Evolutionary conservation across 2,329 filamentous ascomycete species (phyloP).

Genomic region (Waltergamsia citrina): DNA sequence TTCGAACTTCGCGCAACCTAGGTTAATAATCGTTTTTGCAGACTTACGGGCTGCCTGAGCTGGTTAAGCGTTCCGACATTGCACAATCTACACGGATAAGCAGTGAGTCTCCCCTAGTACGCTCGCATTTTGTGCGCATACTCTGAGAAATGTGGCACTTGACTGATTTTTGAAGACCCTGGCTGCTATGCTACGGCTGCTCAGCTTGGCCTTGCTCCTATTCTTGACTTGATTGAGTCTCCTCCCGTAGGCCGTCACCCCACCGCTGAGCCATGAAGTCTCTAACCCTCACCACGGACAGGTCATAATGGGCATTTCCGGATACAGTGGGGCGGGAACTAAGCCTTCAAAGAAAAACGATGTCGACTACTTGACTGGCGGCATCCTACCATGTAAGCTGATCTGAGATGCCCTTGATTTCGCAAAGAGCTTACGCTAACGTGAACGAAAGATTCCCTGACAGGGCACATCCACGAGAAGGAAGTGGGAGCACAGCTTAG

Average conservation of each 20-base stretch:
- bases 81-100: slow-evolving; percentile 72
- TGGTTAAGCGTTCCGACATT: slow-evolving; percentile 68
- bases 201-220: slow-evolving; percentile 53
- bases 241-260: too few species aligned
- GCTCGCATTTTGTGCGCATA: not conserved
- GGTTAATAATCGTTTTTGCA: too few species aligned
- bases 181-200: slow-evolving; percentile 94
- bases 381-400: too few species aligned
- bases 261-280: too few species aligned
- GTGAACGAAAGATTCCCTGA: slow-evolving; percentile 53
- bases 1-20: not conserved
- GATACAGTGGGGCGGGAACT: slow-evolving; percentile 86
- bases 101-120: not conserved
- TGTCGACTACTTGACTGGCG: slow-evolving; percentile 70
- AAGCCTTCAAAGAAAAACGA: slow-evolving; percentile 95
- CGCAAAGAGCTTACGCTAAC: too few species aligned
- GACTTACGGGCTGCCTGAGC: slow-evolving; percentile 87
- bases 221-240: too few species aligned
- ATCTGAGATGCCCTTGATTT: not conserved
- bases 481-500: slow-evolving; percentile 79
- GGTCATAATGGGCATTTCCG: not conserved
- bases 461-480: slow-evolving; percentile 88
- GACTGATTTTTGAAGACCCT: too few species aligned
- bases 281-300: too few species aligned
- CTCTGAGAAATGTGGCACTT: too few species aligned